Base-by-base conservation (phyloP, 495 filamentous ascomycete genomes). In the Daldinia grandis region DNA sequence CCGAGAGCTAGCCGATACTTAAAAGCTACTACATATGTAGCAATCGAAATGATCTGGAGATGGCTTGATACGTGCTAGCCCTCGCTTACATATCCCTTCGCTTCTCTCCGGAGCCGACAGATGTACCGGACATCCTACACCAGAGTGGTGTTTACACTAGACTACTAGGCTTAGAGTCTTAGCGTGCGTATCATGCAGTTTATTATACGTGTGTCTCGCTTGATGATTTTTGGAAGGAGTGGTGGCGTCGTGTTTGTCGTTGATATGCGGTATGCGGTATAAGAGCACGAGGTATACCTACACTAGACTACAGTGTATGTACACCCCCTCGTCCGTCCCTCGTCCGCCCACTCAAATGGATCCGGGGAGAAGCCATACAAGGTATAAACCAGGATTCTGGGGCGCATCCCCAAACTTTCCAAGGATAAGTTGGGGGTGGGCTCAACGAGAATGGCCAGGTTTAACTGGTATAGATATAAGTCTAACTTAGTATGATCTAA, bases 171-270 rank as follows among this genome's bases (percentile, higher is more conserved):
- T 27, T 53, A n/a, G 19, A 24, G 42, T 47, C 25, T 53, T 53
- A 53, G 49, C 24, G 24, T 53, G 58, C 37, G 57, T 53, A 62
- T 35, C 7, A 64, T 64, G 61, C 33, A 30, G 47, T 44, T 60
- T 55, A 24, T 60, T 55, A 24, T 21, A 55, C 56, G 67, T 70
- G 31, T 38, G 28, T 19, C 10, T 49, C 51, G 31, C 50, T 50
- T 31, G 15, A 19, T 53, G 57, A 56, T 47, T 68, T 64, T 57
- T 57, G 54, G 60, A 64, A 30, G n/a, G n/a, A 24, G 33, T 40
- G n/a, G 61, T 65, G 57, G 64, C 60, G 57, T 68, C 64, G 64
- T 72, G 64, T 64, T 68, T 68, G 69, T 56, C 42, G 64, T 72
- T 60, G 56, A 58, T 49, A 64, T 66, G 65, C 44, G 38, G 60